Evolutionary conservation across 768 basidiomycete species (phyloP), one percentile per base, ranked within the genome.

Genomic region (Boletus speciosus): DNA sequence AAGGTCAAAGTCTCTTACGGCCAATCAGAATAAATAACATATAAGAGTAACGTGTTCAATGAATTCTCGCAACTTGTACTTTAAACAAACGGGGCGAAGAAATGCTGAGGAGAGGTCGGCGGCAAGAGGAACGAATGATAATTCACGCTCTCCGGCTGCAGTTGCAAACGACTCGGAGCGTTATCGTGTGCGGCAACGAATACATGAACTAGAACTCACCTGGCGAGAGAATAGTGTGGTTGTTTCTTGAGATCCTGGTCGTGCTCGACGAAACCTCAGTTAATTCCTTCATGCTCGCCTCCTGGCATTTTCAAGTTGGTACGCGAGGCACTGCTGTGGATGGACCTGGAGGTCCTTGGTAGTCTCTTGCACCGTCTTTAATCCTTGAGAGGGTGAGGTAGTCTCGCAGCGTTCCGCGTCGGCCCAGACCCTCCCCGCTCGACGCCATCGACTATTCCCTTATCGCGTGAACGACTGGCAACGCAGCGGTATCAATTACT

Each of bases 381-480:
- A 23, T 34, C 23, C 6, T 6, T 15, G 3, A 29, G 35, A 21
- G 47, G 15, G 16, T 1, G 5, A 3, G 59, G 58, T 9, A 60
- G 19, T 14, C 41, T 47, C 19, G 59, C 40, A n/a, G 52, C 42
- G 6, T 19, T 27, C 4, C 47, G 48, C 2, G 52, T 49, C 15
- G 60, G 60, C 6, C 59, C 59, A 4, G 46, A 47, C 19, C 60
- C 55, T 36, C 51, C 23, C 23, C 23, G 23, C 23, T 58, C 60
- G 23, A 19, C 14, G 23, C 60, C 55, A n/a, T 57, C 52, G 39
- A 57, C 60, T 51, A 29, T 29, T 29, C 7, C 29, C 29, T 29
- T 27, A 25, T 45, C 29, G 2, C 6, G 12, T 19, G 5, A 27
- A 32, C 16, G 27, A 34, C 21, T 25, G 12, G 10, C 11, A 32